Evolutionary conservation across 768 basidiomycete species (phyloP).

Genomic region (Psilocybe sp.): DNA sequence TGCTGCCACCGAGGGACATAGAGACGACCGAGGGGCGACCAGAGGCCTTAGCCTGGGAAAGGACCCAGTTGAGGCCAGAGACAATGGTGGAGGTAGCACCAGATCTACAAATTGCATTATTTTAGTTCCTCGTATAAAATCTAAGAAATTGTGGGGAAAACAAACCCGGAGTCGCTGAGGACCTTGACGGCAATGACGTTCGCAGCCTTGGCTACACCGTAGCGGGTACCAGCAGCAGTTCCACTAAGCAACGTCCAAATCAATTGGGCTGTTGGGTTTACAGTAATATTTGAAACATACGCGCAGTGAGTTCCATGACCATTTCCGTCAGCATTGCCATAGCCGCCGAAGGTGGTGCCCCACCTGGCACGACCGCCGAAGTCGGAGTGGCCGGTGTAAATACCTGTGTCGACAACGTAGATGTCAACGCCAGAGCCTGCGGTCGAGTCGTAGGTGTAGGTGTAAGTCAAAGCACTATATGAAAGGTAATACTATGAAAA

Average conservation of each 20-base stretch:
- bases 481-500: too few species aligned
- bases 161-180: constrained; percentile 30
- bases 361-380: constrained; percentile 42
- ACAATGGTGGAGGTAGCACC: constrained; percentile 22
- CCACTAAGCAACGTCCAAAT: constrained; percentile 25
- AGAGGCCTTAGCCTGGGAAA: constrained; percentile 12
- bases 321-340: constrained; percentile 30
- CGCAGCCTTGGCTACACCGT: constrained; percentile 29
- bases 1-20: constrained; percentile 34
- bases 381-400: constrained; percentile 21
- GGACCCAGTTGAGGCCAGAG: constrained; percentile 31
- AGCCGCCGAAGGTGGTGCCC: constrained; percentile 33
- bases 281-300: constrained; percentile 15
- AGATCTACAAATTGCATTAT: constrained; percentile 1
- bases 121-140: neutral
- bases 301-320: constrained; percentile 42
- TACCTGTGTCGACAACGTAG: constrained; percentile 37
- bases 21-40: constrained; percentile 30
- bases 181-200: constrained; percentile 40
- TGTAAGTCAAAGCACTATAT: constrained; percentile 18
- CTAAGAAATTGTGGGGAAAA: neutral
- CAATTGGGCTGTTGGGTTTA: neutral
- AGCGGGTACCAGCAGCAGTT: constrained; percentile 30
- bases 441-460: constrained; percentile 27
- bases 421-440: constrained; percentile 37